Conservation (phyloP, 2,329 filamentous ascomycete genomes). For the Apiospora aurea region DNA sequence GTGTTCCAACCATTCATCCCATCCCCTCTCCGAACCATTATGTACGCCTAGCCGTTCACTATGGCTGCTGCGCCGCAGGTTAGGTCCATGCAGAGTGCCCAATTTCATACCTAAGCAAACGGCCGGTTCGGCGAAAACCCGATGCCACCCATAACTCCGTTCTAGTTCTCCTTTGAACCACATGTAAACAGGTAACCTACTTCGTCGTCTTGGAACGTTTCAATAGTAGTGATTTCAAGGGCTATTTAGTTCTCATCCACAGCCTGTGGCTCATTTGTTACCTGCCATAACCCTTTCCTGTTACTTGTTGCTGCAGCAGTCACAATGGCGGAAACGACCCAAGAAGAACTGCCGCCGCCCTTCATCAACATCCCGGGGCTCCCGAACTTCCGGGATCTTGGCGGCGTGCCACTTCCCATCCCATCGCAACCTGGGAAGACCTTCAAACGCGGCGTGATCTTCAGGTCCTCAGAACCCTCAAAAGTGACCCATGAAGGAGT, state of each 20-base stretch:
- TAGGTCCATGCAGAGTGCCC: not conserved
- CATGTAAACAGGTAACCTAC: not conserved
- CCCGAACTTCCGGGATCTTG: conserved; percentile 73
- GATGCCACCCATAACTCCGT: not conserved
- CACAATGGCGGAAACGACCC: conserved; percentile 48
- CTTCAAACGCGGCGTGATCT: conserved; percentile 63
- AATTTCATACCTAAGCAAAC: not conserved
- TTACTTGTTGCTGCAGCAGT: not conserved
- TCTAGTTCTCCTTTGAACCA: not conserved
- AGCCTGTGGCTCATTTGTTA: not conserved
- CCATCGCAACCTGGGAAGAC: conserved; percentile 42
- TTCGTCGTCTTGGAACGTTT: not conserved
- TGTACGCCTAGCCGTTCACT: not conserved
- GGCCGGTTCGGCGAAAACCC: not conserved
- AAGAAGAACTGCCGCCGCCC: conserved; percentile 44
- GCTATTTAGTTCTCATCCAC: not conserved
- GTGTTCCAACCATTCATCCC: not conserved
- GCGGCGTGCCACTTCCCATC: conserved; percentile 58
- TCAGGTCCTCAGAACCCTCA: conserved; percentile 73
- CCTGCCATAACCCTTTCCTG: not conserved
- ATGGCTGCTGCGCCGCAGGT: not conserved
- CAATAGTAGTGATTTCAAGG: not conserved
- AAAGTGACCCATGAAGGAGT: conserved; percentile 61
- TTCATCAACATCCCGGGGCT: conserved; percentile 64
- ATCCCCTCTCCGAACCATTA: not conserved